A percentile compares a stretch with the other conserved stretches of the same genome.
Evolutionary conservation across 2,329 filamentous ascomycete genomes (phyloP).

Genomic region (Tolypocladium cylindrosporum): DNA sequence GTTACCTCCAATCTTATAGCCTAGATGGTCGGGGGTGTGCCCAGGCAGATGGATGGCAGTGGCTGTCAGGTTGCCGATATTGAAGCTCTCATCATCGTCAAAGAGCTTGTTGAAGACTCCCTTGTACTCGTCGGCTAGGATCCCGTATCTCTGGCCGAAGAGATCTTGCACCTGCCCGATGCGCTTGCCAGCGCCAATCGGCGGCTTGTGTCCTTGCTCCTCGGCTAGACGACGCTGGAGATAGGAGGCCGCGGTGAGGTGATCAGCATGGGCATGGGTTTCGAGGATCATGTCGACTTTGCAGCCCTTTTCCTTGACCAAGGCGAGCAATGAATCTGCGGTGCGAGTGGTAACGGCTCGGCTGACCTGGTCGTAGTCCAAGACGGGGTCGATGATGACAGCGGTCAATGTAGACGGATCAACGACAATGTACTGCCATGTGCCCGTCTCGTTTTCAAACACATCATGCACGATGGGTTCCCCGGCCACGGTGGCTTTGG

Average conservation of each 20-base stretch:
- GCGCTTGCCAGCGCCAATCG: conserved; percentile 44
- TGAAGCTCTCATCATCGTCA: conserved; percentile 41
- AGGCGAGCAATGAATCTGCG: conserved; percentile 40
- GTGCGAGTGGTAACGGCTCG: conserved; percentile 34
- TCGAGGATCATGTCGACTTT: conserved; percentile 44
- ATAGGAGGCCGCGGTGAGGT: conserved; percentile 49
- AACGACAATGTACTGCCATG: conserved; percentile 52
- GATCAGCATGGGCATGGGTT: conserved; percentile 53
- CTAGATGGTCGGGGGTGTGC: conserved; percentile 51
- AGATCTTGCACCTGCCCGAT: conserved; percentile 40
- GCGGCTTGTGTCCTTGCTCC: conserved; percentile 23
- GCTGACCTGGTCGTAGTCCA: conserved; percentile 41
- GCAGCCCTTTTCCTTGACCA: conserved; percentile 35
- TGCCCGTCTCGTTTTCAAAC: conserved; percentile 33
- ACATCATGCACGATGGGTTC: conserved; percentile 27
- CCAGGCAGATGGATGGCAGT: conserved; percentile 46
- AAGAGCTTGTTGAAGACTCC: conserved; percentile 42
- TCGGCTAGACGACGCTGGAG: conserved; percentile 35
- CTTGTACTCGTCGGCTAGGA: conserved; percentile 30
- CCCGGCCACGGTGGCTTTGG: not conserved
- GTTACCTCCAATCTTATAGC: conserved; percentile 42
- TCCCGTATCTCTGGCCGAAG: conserved; percentile 38
- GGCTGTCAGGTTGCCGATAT: conserved; percentile 34
- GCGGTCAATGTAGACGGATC: conserved; percentile 38
- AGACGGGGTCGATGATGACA: conserved; percentile 52